Evolutionary conservation across 2,329 filamentous ascomycete species (phyloP).

Genomic region (Coniella lustricola): DNA sequence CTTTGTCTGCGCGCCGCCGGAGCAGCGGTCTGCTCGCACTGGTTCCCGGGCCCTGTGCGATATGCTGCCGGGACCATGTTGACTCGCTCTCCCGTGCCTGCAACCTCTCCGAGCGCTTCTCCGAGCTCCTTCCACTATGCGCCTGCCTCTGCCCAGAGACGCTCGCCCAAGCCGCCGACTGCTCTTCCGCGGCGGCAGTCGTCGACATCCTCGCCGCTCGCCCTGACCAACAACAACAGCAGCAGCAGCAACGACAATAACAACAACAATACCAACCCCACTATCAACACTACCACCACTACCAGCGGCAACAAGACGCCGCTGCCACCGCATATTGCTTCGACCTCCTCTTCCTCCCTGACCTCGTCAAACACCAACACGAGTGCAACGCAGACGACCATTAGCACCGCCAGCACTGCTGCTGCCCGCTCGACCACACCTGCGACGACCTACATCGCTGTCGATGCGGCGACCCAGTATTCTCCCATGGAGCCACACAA

Average conservation of each 20-base stretch:
- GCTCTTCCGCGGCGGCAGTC: conserved; percentile 35
- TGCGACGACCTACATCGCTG: conserved; percentile 38
- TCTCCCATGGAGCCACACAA: conserved; percentile 42
- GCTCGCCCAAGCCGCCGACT: conserved; percentile 35
- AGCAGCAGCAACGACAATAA: conserved; percentile 15
- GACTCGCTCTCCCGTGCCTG: conserved; percentile 48
- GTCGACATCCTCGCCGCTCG: conserved; percentile 29
- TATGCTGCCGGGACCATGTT: conserved; percentile 51
- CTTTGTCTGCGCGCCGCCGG: conserved; percentile 22
- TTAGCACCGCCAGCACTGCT: neutral
- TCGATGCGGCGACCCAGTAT: conserved; percentile 42
- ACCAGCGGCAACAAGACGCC: neutral
- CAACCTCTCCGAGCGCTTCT: conserved; percentile 45
- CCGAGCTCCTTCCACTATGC: conserved; percentile 44
- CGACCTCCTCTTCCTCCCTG: too few species aligned
- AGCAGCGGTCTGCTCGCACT: neutral
- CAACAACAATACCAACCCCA: too few species aligned
- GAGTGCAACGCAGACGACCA: too few species aligned
- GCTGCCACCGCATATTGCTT: neutral
- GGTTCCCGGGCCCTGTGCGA: neutral
- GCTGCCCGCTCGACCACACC: conserved; percentile 23
- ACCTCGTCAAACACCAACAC: too few species aligned
- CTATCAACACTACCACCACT: too few species aligned
- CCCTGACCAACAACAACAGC: conserved; percentile 19
- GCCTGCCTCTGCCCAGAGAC: conserved; percentile 36